Percentiles rank a stretch among this genome's conserved stretches.
phyloP scores from a whole-genome alignment of 768 basidiomycete species.

The Tricholoma terreum region DNA sequence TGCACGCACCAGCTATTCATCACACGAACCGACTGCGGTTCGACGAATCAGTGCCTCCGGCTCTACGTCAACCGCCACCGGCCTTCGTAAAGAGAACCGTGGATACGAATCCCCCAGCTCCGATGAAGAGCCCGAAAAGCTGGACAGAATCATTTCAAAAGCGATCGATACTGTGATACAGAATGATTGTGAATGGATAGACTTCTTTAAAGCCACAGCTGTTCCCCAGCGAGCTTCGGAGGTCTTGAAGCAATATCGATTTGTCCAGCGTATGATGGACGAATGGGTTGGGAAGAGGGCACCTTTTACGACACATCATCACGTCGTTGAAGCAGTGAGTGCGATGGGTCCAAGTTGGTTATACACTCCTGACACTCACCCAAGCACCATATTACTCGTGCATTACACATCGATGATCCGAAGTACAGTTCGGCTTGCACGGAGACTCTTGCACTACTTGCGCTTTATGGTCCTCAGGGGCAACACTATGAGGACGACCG shows the following conservation, averaged over 20 bases:
- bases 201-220: constrained; percentile 44
- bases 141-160: constrained; percentile 39
- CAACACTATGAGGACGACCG: constrained; percentile 44
- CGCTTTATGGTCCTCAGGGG: constrained; percentile 56
- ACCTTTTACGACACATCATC: constrained; percentile 33
- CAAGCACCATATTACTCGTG: constrained; percentile 52
- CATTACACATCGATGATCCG: constrained; percentile 41
- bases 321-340: constrained; percentile 47
- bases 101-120: constrained; percentile 28
- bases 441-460: constrained; percentile 49
- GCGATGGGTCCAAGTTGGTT: background rate
- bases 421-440: constrained; percentile 46
- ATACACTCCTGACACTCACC: background rate
- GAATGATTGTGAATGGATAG: constrained; percentile 41
- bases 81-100: background rate
- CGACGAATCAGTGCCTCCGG: background rate
- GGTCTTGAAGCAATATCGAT: constrained; percentile 46
- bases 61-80: background rate
- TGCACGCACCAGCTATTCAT: background rate
- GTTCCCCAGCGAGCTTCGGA: constrained; percentile 38
- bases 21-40: background rate
- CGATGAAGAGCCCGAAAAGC: constrained; percentile 36
- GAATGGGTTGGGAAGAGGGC: constrained; percentile 41
- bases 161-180: constrained; percentile 44
- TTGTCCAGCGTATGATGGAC: constrained; percentile 50